Conservation (phyloP, 2,329 filamentous ascomycete genomes). For the Sclerotiophoma versabilis region DNA sequence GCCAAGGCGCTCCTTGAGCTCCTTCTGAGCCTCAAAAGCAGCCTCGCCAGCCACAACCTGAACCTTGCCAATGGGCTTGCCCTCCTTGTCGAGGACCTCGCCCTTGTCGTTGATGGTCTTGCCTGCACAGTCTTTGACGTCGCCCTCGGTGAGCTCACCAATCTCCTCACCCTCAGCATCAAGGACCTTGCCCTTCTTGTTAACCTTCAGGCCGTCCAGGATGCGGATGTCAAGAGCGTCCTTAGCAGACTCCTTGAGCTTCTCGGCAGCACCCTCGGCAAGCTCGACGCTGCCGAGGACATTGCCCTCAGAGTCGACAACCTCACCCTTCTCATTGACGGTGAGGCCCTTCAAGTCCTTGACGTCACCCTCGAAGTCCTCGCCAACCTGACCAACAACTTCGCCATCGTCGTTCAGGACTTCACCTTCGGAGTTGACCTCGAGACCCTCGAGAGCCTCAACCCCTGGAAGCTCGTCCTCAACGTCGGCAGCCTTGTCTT, state of each 20-base stretch:
- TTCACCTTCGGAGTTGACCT: constrained; percentile 59
- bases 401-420: constrained; percentile 59
- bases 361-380: constrained; percentile 52
- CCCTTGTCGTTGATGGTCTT: constrained; percentile 60
- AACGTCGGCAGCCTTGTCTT: constrained; percentile 48
- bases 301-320: constrained; percentile 59
- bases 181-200: constrained; percentile 64
- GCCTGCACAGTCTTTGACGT: constrained; percentile 53
- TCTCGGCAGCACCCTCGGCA: constrained; percentile 57
- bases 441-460: constrained; percentile 60
- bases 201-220: constrained; percentile 62
- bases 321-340: constrained; percentile 60
- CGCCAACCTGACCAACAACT: constrained; percentile 56
- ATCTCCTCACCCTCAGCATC: constrained; percentile 60
- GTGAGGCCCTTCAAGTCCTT: constrained; percentile 57
- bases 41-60: constrained; percentile 58
- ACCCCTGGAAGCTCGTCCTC: constrained; percentile 60
- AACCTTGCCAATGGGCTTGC: constrained; percentile 59
- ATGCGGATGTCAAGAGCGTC: constrained; percentile 56
- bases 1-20: constrained; percentile 54
- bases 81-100: constrained; percentile 59
- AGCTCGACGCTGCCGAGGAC: constrained; percentile 60
- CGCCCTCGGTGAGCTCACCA: constrained; percentile 58
- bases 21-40: constrained; percentile 59
- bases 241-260: constrained; percentile 52